Base-by-base conservation (phyloP, 148 eudicot genomes). In the Rhododendron ovatum region DNA sequence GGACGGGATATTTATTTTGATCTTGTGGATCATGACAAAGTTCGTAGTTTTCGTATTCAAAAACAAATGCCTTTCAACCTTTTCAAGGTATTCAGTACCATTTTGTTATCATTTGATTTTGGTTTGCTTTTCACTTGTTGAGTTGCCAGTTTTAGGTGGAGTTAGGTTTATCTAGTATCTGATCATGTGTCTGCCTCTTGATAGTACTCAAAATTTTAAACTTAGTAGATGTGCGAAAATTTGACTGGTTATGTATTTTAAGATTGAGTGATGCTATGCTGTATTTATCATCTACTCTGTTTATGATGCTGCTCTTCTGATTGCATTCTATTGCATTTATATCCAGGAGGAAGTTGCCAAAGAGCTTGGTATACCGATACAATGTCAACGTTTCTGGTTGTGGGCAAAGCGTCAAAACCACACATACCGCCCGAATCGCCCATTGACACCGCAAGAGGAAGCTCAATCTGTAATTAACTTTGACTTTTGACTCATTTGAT, bases 371-470 rank as follows among this genome's bases (percentile, higher is more conserved):
- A 86, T 96, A 83, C 98, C 99, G 14, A 97, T 94, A 88, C 95
- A 95, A 57, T 96, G 90, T 83, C 99, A 96, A 79, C 93, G 99
- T 28, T 96, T 90, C 87, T 96, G 99, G 99, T 84, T 92, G 45
- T 96, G 99, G 99, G 99, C 99, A 80, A 96, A 95, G 92, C 91
- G 99, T 81, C 99, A 95, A 86, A 96, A 95, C 86, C 98, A 96
- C 77, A 95, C 99, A 1, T 94, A 95, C 87, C 98, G 99, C 78
- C 99, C 99, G 20, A 96, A 92, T 89, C 95, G 98, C 15, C 99
- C 98, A 41, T 91, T 96, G 92, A 92, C 91, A 14, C 88, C 93
- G 1, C 86, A 85, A 50, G 99, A 96, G 88, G 99, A 96, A 90
- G 86, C 91, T 59, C 95, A 92, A 84, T 82, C 96, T 83, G 99